phyloP scores from a whole-genome alignment of 371 early-diverging fungal species.

The Mortierella sp. region DNA sequence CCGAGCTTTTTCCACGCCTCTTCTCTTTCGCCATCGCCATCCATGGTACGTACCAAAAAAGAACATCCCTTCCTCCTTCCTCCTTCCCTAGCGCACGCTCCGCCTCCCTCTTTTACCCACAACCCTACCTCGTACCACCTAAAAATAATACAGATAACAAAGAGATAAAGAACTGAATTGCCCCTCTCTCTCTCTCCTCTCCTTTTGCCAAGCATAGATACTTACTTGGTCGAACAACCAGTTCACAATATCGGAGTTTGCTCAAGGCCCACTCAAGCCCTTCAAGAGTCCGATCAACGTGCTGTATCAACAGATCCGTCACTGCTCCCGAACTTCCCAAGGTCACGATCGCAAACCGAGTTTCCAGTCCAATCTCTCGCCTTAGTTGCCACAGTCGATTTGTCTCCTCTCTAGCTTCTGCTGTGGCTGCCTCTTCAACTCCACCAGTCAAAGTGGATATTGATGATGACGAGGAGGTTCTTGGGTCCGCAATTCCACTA shows the following conservation, averaged over 20 bases:
- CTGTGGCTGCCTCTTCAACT: constrained; percentile 3
- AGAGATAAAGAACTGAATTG: too few species aligned
- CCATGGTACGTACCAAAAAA: too few species aligned
- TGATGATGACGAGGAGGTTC: too few species aligned
- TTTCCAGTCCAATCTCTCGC: constrained; percentile 37
- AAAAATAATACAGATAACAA: too few species aligned
- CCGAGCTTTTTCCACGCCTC: too few species aligned
- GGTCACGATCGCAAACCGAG: constrained; percentile 41
- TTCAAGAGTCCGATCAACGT: constrained; percentile 42
- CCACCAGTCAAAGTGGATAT: too few species aligned
- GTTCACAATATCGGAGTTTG: constrained; percentile 48
- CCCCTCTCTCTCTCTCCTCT: background rate
- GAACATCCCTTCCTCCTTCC: background rate
- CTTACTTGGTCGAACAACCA: constrained; percentile 29
- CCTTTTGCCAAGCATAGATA: background rate
- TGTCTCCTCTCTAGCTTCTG: constrained; percentile 25
- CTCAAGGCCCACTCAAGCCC: constrained; percentile 45
- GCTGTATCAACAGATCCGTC: constrained; percentile 38
- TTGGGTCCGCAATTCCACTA: constrained; percentile 1
- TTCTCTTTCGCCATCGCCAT: too few species aligned
- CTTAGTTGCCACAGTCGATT: constrained; percentile 22
- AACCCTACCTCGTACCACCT: constrained; percentile 2
- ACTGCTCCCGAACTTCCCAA: constrained; percentile 27
- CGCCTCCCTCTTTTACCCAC: background rate
- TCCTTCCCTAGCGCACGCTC: background rate